Evolutionary conservation across 345 rosid genomes (phyloP).

Genomic region (Citrus medica): DNA sequence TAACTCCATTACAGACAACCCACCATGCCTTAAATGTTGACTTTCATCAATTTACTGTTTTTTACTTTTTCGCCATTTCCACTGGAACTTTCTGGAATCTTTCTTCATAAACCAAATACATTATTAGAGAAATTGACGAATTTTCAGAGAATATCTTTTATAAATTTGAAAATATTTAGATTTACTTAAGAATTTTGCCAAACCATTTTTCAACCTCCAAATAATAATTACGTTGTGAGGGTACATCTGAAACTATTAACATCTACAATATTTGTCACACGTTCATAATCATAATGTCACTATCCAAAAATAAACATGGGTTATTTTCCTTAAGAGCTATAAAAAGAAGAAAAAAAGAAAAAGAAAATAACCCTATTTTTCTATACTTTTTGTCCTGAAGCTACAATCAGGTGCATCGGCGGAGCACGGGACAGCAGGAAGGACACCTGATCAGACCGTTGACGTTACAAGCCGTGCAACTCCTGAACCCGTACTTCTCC

Average conservation of each 20-base stretch:
- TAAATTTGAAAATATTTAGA: neutral
- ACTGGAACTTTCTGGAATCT: neutral
- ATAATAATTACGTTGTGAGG: neutral
- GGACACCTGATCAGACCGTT: conserved; percentile 51
- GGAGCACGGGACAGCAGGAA: conserved; percentile 21
- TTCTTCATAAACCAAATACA: too few species aligned
- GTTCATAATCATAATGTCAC: neutral
- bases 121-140: too few species aligned
- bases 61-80: neutral
- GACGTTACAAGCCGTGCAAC: conserved; percentile 38
- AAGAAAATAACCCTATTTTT: neutral
- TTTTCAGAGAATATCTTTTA: neutral
- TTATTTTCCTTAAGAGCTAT: neutral
- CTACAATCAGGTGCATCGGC: conserved; percentile 13
- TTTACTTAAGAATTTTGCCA: neutral
- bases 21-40: neutral
- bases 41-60: neutral
- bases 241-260: neutral
- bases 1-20: neutral
- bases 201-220: neutral
- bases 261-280: neutral
- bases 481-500: conserved; percentile 38
- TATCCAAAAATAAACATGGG: neutral
- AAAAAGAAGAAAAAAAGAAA: too few species aligned
- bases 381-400: neutral